phyloP scores from a whole-genome alignment of 2,329 filamentous ascomycete genomes.

The Penicillium sclerotiorum region DNA sequence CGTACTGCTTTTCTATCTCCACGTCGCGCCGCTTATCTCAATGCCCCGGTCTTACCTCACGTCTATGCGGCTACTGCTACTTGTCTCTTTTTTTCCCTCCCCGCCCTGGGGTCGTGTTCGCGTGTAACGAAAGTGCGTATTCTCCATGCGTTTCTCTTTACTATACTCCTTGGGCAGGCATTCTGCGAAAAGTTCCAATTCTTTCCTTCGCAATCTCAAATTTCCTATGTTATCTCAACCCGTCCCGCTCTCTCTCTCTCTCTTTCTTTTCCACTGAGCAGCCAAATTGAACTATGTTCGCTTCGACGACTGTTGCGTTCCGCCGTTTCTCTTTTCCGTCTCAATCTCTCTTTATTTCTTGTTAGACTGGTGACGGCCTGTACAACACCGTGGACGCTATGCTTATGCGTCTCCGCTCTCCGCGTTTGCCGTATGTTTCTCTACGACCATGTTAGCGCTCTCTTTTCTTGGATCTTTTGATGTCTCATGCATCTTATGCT shows the following conservation, averaged over 20 bases:
- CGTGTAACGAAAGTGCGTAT: conserved; percentile 44
- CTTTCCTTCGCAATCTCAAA: conserved; percentile 24
- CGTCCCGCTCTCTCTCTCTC: too few relatives aligned
- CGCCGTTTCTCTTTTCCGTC: conserved; percentile 25
- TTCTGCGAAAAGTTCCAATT: conserved; percentile 49
- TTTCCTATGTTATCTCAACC: conserved; percentile 15
- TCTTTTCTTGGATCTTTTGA: neutral
- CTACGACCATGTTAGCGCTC: conserved; percentile 3
- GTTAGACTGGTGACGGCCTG: conserved; percentile 36
- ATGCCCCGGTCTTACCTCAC: conserved; percentile 17
- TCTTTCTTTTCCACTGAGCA: conserved; percentile 33
- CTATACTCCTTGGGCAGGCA: conserved; percentile 47
- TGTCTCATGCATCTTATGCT: neutral
- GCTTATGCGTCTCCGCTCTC: conserved; percentile 22
- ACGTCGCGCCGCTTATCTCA: conserved; percentile 14
- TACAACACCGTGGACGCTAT: conserved; percentile 41
- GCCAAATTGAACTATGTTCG: conserved; percentile 43
- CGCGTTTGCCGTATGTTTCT: conserved; percentile 22
- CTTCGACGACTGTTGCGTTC: conserved; percentile 36
- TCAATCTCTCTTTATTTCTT: conserved; percentile 13
- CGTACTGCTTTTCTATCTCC: conserved; percentile 9
- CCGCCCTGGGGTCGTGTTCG: conserved; percentile 34
- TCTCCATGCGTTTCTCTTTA: conserved; percentile 36
- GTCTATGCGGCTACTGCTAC: conserved; percentile 19
- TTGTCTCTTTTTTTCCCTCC: conserved; percentile 17